These are phyloP conservation scores for Botryosphaeria dothidea DNA, from an alignment of 2,329 filamentous ascomycete species.

Conservation along the genomic window DNA sequence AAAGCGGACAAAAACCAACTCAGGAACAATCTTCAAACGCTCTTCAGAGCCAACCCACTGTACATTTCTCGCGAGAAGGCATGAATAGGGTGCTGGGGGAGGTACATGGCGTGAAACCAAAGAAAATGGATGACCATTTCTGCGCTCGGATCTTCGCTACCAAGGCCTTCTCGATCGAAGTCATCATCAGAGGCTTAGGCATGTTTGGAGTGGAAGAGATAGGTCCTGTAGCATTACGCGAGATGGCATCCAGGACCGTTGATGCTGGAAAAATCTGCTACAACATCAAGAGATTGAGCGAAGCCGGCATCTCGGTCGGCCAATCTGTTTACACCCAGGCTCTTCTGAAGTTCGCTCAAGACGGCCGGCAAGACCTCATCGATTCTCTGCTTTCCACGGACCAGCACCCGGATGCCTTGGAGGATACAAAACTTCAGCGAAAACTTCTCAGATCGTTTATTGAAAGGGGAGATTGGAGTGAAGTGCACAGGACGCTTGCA, in stretches of 20 bases:
- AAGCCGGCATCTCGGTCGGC: constrained; percentile 63
- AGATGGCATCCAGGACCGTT: constrained; percentile 69
- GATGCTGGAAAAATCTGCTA: constrained; percentile 57
- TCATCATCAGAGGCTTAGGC: constrained; percentile 68
- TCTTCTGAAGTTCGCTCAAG: constrained; percentile 63
- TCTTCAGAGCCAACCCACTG: background rate
- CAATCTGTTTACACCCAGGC: constrained; percentile 66
- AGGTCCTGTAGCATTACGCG: constrained; percentile 74
- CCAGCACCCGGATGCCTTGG: constrained; percentile 65
- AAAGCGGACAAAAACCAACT: background rate
- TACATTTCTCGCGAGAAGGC: constrained; percentile 21
- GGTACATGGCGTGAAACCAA: constrained; percentile 38
- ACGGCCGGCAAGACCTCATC: constrained; percentile 56
- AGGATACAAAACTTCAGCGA: constrained; percentile 57
- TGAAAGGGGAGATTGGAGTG: constrained; percentile 50
- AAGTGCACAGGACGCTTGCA: constrained; percentile 58
- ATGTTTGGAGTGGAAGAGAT: constrained; percentile 72
- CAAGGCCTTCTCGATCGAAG: constrained; percentile 70
- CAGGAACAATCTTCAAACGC: background rate
- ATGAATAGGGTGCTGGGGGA: constrained; percentile 31
- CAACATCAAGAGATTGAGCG: constrained; percentile 62
- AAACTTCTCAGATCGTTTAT: constrained; percentile 56
- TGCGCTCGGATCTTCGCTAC: constrained; percentile 82
- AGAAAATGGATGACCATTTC: constrained; percentile 60
- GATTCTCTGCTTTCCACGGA: constrained; percentile 58